Conservation (phyloP, 1,139 yeast genomes). For the Taphrina betulina region DNA sequence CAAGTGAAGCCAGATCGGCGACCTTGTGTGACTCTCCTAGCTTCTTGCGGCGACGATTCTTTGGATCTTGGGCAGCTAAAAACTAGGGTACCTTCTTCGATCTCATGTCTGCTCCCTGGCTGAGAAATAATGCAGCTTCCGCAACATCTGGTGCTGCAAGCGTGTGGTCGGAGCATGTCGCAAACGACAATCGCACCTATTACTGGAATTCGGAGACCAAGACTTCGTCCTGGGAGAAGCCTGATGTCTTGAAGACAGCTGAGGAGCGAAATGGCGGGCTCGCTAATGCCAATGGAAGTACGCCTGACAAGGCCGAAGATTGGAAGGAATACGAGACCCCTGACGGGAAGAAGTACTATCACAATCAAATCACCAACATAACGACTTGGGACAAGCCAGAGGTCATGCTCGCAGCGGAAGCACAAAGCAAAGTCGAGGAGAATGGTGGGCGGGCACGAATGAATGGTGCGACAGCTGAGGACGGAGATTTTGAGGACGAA, state of each 20-base stretch:
- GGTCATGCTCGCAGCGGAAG: conserved; percentile 29
- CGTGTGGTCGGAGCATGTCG: conserved; percentile 43
- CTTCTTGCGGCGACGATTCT: too few species aligned
- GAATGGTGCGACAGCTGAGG: conserved; percentile 24
- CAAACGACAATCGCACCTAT: conserved; percentile 67
- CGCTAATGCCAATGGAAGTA: background rate
- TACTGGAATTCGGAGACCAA: conserved; percentile 67
- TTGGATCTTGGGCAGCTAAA: too few species aligned
- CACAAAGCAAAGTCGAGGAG: too few species aligned
- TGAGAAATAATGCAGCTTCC: background rate
- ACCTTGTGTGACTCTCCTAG: too few species aligned
- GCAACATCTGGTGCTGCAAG: background rate
- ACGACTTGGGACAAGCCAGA: conserved; percentile 79
- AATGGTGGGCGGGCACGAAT: background rate
- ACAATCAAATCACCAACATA: conserved; percentile 61
- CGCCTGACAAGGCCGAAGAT: conserved; percentile 42
- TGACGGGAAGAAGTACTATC: conserved; percentile 71
- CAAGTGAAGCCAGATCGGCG: too few species aligned
- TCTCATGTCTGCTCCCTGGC: conserved; percentile 22
- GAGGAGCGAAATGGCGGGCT: conserved; percentile 39
- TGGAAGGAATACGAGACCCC: conserved; percentile 69
- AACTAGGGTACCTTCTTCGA: too few species aligned
- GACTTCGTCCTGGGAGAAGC: conserved; percentile 80
- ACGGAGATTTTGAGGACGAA: conserved; percentile 8
- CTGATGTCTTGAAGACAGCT: conserved; percentile 53